Conservation (phyloP, 257 asterid species). For the Verbena officinalis region DNA sequence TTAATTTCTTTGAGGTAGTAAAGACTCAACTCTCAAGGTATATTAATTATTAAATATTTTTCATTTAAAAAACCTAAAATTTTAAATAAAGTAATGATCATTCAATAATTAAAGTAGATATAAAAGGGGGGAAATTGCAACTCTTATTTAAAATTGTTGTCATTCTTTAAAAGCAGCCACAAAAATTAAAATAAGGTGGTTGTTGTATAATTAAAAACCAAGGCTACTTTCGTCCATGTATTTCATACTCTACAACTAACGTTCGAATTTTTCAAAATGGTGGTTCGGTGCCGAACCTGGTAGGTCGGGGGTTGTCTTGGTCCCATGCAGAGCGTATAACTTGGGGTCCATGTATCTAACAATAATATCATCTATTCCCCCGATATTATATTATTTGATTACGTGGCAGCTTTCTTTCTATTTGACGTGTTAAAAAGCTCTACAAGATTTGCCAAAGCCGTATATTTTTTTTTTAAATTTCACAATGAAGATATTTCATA, state of each 20-base stretch:
- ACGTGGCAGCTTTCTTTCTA: conserved; percentile 3
- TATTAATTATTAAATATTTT: neutral
- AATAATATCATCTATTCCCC: neutral
- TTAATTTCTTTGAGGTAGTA: conserved; percentile 43
- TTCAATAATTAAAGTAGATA: too few relatives aligned
- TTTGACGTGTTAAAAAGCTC: neutral
- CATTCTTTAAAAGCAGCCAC: conserved; percentile 26
- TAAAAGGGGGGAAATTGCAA: neutral
- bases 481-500: neutral
- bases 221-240: conserved; percentile 37
- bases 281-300: conserved; percentile 64
- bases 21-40: conserved; percentile 31
- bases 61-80: too few relatives aligned
- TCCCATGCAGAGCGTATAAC: conserved; percentile 31
- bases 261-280: conserved; percentile 72
- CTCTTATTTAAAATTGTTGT: neutral
- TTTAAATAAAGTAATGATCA: too few relatives aligned
- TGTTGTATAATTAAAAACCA: conserved; percentile 17
- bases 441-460: neutral
- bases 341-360: conserved; percentile 28
- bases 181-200: conserved; percentile 39
- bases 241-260: conserved; percentile 35
- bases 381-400: neutral
- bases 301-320: conserved; percentile 37
- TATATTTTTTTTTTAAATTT: neutral